These are phyloP conservation scores for Hygrophoropsis aurantiaca DNA, from an alignment of 768 basidiomycete genomes.

Conservation along the genomic window DNA sequence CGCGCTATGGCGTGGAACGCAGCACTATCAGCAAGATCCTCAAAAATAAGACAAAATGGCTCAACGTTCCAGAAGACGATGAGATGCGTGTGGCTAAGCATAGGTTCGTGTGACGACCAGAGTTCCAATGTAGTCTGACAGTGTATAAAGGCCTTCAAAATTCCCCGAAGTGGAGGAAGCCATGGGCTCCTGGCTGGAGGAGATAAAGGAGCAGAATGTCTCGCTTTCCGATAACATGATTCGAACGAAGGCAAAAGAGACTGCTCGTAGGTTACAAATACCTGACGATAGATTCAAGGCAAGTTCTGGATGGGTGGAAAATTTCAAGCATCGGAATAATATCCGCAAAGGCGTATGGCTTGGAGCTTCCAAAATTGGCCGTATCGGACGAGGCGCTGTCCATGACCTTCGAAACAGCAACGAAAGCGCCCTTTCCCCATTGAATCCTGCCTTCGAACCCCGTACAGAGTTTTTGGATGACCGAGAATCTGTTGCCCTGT, in stretches of 20 bases:
- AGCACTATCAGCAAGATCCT: slow-evolving; percentile 95
- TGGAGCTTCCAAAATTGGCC: slow-evolving; percentile 36
- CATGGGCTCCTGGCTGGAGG: slow-evolving; percentile 59
- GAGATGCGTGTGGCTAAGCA: slow-evolving; percentile 65
- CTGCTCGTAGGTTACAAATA: slow-evolving; percentile 57
- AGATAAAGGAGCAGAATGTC: slow-evolving; percentile 46
- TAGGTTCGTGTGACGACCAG: slow-evolving; percentile 37
- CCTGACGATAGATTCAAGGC: slow-evolving; percentile 81
- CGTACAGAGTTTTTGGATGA: slow-evolving; percentile 27
- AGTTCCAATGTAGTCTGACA: too few relatives aligned
- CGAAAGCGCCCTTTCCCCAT: slow-evolving; percentile 35
- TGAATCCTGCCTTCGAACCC: slow-evolving; percentile 39
- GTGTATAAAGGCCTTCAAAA: slow-evolving; percentile 75
- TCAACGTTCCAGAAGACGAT: slow-evolving; percentile 62
- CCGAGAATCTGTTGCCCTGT: slow-evolving; percentile 15
- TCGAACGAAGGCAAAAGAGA: slow-evolving; percentile 65
- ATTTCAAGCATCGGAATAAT: slow-evolving; percentile 82
- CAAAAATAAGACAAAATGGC: slow-evolving; percentile 82
- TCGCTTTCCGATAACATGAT: slow-evolving; percentile 65
- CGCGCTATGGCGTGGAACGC: slow-evolving; percentile 74
- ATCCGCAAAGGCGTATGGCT: slow-evolving; percentile 68
- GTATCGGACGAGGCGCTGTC: slow-evolving; percentile 29
- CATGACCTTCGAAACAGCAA: slow-evolving; percentile 38
- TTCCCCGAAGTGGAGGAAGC: slow-evolving; percentile 75
- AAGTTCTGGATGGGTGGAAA: slow-evolving; percentile 90